Percentiles rank a stretch among this genome's conserved stretches.
phyloP scores from a whole-genome alignment of 441 rosid species.

The Biscutella laevigata region DNA sequence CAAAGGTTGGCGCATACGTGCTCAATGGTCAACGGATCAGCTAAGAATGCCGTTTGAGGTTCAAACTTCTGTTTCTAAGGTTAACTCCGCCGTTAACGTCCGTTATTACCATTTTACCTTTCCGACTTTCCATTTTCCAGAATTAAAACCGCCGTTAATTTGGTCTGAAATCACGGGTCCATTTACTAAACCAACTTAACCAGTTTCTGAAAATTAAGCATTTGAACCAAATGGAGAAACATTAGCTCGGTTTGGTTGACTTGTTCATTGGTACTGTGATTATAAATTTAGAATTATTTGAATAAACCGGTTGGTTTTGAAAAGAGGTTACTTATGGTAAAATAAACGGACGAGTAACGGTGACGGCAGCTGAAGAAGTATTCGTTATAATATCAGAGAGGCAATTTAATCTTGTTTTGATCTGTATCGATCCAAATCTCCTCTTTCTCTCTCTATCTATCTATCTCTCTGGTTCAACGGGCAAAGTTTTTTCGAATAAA shows the following conservation, averaged over 20 bases:
- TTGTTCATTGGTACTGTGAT: background rate
- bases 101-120: constrained; percentile 23
- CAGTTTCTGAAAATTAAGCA: background rate
- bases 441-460: constrained; percentile 20
- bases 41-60: constrained; percentile 72
- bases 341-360: constrained; percentile 54
- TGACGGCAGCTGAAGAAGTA: constrained; percentile 59
- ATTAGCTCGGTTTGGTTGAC: background rate
- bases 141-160: background rate
- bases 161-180: too few relatives aligned
- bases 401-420: constrained; percentile 7
- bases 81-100: constrained; percentile 32
- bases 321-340: constrained; percentile 16
- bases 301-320: constrained; percentile 16
- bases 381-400: constrained; percentile 44
- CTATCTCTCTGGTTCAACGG: constrained; percentile 65
- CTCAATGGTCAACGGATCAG: constrained; percentile 23
- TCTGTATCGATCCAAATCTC: constrained; percentile 15
- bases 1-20: constrained; percentile 19
- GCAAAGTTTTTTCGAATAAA: constrained; percentile 64
- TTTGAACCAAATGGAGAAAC: background rate
- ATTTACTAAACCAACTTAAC: background rate
- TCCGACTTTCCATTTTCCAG: background rate
- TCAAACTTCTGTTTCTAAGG: constrained; percentile 45
- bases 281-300: background rate